phyloP scores from a whole-genome alignment of 371 early-diverging fungal species.

The Syncephalis fuscata region DNA sequence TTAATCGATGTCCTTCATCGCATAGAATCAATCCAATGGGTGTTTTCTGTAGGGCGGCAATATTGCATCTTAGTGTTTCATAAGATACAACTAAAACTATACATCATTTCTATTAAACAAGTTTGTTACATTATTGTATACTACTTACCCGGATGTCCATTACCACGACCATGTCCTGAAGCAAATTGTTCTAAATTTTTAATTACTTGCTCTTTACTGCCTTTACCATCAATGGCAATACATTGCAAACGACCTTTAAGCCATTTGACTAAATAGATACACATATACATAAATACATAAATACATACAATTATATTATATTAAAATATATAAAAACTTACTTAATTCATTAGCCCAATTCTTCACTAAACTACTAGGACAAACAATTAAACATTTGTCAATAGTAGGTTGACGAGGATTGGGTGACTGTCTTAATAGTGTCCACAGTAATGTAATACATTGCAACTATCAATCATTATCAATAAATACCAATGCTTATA shows the following conservation, averaged over 20 bases:
- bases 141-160: slow-evolving; percentile 55
- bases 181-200: slow-evolving; percentile 67
- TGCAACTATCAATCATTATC: slow-evolving; percentile 26
- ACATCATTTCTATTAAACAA: neutral
- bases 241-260: slow-evolving; percentile 70
- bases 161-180: slow-evolving; percentile 57
- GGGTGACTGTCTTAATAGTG: slow-evolving; percentile 78
- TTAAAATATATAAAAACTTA: slow-evolving; percentile 9
- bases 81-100: slow-evolving; percentile 90
- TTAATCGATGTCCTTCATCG: slow-evolving; percentile 96
- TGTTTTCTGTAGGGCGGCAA: slow-evolving; percentile 44
- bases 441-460: slow-evolving; percentile 90
- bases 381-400: slow-evolving; percentile 75
- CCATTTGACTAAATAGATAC: slow-evolving; percentile 61
- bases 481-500: too few species aligned
- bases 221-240: slow-evolving; percentile 71
- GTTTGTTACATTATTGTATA: neutral
- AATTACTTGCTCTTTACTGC: slow-evolving; percentile 69
- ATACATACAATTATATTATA: too few species aligned
- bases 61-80: slow-evolving; percentile 77
- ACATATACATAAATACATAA: slow-evolving; percentile 2
- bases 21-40: slow-evolving; percentile 89
- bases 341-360: slow-evolving; percentile 80
- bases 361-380: slow-evolving; percentile 65
- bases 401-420: slow-evolving; percentile 74